Conservation (phyloP, 2,329 filamentous ascomycete species). For the Aspergillus puulaauensis region DNA sequence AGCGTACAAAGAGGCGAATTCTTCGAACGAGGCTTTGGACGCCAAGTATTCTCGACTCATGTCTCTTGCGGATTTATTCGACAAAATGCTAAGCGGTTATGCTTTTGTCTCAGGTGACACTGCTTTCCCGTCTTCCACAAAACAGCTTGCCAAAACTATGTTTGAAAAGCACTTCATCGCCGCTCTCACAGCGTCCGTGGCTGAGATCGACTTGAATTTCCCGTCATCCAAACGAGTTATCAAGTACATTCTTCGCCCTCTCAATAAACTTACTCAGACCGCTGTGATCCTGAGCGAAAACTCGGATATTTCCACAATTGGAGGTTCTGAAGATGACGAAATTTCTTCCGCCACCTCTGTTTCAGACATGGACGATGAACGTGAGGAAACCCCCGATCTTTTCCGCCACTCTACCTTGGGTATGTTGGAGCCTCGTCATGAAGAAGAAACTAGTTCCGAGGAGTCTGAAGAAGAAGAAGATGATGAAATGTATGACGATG, state of each 20-base stretch:
- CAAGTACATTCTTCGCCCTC: conserved; percentile 90
- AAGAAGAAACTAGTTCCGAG: conserved; percentile 77
- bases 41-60: conserved; percentile 85
- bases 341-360: conserved; percentile 84
- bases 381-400: conserved; percentile 93
- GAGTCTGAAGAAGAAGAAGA: conserved; percentile 69
- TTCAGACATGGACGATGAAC: conserved; percentile 80
- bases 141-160: conserved; percentile 90
- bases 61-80: conserved; percentile 85
- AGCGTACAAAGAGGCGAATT: conserved; percentile 83
- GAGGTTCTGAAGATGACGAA: conserved; percentile 78
- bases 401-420: conserved; percentile 95
- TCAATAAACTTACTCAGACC: conserved; percentile 83
- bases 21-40: conserved; percentile 77
- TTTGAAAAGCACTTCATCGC: conserved; percentile 96
- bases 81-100: conserved; percentile 82
- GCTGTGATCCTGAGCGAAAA: conserved; percentile 81
- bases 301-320: conserved; percentile 68
- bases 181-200: conserved; percentile 84
- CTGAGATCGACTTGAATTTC: conserved; percentile 93
- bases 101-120: conserved; percentile 59
- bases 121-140: conserved; percentile 61
- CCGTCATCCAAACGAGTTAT: conserved; percentile 90
- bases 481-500: conserved; percentile 90
- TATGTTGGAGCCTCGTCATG: conserved; percentile 82